Base-by-base conservation (phyloP, 2,329 filamentous ascomycete genomes). In the Aspergillus carbonarius region DNA sequence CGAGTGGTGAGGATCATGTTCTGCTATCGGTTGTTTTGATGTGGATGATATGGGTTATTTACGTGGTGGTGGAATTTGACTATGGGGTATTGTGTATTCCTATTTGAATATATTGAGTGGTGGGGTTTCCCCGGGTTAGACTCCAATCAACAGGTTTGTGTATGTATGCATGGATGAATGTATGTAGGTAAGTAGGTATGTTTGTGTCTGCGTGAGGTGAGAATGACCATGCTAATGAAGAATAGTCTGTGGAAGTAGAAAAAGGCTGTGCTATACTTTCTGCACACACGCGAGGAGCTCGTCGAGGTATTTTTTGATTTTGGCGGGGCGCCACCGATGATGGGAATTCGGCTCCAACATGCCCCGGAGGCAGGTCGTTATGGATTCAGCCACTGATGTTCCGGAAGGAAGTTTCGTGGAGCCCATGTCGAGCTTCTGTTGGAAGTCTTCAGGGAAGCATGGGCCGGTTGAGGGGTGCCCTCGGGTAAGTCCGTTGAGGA, bases 341-440 rank as follows among this genome's bases (percentile, higher is more conserved):
- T 62, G 63, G 4, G 75, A 69, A 40, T 74, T 68, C 3, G 70
- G 70, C 7, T 76, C 70, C 55, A 80, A 66, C 78, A 80, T 80
- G 17, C 75, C 72, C 46, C 62, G 62, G 15, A 80, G 77, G 57
- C 77, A 79, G 32, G 55, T 60, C 58, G 67, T 71, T 27, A 79
- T 60, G 13, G 67, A 64, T 5, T 75, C 68, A 0, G 72, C 71
- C 6, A 77, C 67, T 2, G 67, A 60, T 5, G 61, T 57, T 12
- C 68, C 70, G 44, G 67, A 67, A 10, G 68, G 61, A 12, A 74
- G 42, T 9, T 54, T 53, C 1, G 60, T 52, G 5, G 65, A 63
- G 23, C 76, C 74, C 55, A 63, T 61, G 27, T 76, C 70, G 34
- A 79, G 57, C 55, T 76, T 79, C 42, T 63, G 52, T 7, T 67